These are phyloP conservation scores for Porcisia deanei DNA, from an alignment of 208 protist species.

Conservation along the genomic window DNA sequence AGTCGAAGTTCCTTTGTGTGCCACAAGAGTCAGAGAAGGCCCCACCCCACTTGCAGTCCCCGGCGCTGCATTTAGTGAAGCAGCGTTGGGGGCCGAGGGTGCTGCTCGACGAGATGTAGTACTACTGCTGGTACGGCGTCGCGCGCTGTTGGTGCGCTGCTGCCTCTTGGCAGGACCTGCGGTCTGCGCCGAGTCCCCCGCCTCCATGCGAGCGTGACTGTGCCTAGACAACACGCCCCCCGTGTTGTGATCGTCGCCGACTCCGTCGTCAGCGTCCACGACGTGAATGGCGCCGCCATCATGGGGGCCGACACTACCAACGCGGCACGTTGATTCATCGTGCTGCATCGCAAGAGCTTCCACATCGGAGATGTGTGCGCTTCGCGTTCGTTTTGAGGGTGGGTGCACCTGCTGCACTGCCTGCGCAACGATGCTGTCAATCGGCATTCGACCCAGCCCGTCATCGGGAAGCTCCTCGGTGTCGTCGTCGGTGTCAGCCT, in stretches of 20 bases:
- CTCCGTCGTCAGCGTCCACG: neutral
- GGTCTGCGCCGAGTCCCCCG: neutral
- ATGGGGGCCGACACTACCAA: neutral
- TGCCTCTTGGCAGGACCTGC: constrained; percentile 4
- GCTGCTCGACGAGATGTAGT: neutral
- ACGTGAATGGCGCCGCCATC: neutral
- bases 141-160: constrained; percentile 16
- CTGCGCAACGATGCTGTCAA: constrained; percentile 39
- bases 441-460: constrained; percentile 42
- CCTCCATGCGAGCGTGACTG: neutral
- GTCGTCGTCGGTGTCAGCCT: constrained; percentile 24
- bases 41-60: neutral
- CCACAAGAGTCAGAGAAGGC: constrained; percentile 24
- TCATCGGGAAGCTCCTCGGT: constrained; percentile 63
- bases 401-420: constrained; percentile 18
- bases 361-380: neutral
- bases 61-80: neutral
- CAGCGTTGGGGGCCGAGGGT: neutral
- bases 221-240: neutral
- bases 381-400: constrained; percentile 18
- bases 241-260: neutral
- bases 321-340: neutral
- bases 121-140: constrained; percentile 1
- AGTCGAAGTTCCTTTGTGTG: constrained; percentile 8
- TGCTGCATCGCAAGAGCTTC: neutral